Conservation (phyloP, 441 rosid species). For the Manihot esculenta region DNA sequence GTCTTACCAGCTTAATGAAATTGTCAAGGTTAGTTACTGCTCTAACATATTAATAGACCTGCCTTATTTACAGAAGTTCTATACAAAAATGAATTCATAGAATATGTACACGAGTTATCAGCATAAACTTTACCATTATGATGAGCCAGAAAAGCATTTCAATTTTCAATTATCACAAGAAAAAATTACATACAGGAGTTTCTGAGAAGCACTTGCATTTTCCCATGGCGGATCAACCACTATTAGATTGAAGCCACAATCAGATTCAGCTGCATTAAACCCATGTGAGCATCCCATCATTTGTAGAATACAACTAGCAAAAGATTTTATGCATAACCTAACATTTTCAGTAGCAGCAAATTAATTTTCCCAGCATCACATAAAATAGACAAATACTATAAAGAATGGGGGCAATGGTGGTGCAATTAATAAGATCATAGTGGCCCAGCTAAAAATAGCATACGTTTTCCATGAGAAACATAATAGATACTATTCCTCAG, state of each 20-base stretch:
- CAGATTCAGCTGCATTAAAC: conserved; percentile 52
- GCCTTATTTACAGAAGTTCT: not conserved
- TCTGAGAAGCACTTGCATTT: conserved; percentile 85
- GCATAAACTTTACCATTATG: not conserved
- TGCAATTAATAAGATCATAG: not conserved
- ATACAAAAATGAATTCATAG: not conserved
- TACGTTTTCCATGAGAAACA: not conserved
- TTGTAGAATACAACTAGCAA: not conserved
- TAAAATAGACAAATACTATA: not conserved
- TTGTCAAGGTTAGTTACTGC: not conserved
- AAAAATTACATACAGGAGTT: conserved; percentile 47
- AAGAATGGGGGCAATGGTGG: not conserved
- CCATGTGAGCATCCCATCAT: conserved; percentile 8
- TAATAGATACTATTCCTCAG: not conserved
- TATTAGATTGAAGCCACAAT: conserved; percentile 64
- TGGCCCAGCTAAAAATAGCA: not conserved
- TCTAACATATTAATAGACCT: not conserved
- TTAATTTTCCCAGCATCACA: not conserved
- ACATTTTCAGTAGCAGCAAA: not conserved
- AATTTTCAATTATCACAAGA: conserved; percentile 5
- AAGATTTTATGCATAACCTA: conserved; percentile 2
- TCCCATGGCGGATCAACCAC: conserved; percentile 96
- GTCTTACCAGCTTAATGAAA: not conserved
- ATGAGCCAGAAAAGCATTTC: conserved; percentile 14
- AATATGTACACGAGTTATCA: not conserved